Evolutionary conservation across 768 basidiomycete genomes (phyloP).

Genomic region (Hortiboletus campestris): DNA sequence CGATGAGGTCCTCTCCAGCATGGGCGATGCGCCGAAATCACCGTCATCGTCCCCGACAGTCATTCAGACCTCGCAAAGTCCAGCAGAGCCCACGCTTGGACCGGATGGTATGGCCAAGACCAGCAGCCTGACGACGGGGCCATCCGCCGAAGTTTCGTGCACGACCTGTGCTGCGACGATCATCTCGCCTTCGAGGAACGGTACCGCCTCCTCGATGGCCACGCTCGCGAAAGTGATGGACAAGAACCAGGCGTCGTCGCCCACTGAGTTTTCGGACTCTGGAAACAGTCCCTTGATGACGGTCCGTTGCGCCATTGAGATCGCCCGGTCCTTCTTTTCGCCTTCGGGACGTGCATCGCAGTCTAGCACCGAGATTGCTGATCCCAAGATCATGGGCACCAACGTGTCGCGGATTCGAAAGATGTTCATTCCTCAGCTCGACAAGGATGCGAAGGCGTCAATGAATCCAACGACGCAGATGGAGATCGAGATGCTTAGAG

Average conservation of each 20-base stretch:
- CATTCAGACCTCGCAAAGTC: neutral
- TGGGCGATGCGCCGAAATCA: no score
- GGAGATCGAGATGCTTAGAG: constrained; percentile 8
- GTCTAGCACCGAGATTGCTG: neutral
- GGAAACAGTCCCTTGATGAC: neutral
- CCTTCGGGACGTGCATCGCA: neutral
- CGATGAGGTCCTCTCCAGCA: neutral
- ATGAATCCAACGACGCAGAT: constrained; percentile 1
- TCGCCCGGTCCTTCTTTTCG: neutral
- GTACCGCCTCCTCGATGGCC: neutral
- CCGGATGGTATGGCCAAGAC: neutral
- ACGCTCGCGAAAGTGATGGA: neutral
- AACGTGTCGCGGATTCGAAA: neutral
- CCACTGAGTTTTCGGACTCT: neutral
- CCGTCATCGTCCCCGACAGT: neutral
- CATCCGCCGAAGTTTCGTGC: neutral
- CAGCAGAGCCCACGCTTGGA: neutral
- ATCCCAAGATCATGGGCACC: neutral
- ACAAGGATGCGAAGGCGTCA: neutral
- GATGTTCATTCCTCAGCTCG: constrained; percentile 5
- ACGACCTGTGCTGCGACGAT: neutral
- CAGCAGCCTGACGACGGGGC: no score
- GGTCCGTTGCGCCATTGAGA: neutral
- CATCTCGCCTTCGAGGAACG: neutral
- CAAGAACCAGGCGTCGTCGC: neutral